Evolutionary conservation across 169 alveolate species (phyloP).

Genomic region (Theileria equi): DNA sequence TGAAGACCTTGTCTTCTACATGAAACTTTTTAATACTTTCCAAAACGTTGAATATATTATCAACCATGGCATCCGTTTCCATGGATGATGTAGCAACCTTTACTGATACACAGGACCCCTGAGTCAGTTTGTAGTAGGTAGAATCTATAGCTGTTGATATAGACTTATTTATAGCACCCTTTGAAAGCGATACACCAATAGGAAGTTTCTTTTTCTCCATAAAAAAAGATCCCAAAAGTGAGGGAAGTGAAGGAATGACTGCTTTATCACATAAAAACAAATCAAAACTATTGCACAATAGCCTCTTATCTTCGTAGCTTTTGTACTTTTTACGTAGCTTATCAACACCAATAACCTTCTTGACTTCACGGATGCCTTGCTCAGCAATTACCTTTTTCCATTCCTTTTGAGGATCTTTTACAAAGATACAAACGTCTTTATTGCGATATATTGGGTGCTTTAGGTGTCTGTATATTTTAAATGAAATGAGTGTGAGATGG

Average conservation of each 20-base stretch:
- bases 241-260: slow-evolving; percentile 55
- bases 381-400: slow-evolving; percentile 45
- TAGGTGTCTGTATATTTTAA: slow-evolving; percentile 13
- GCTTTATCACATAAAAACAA: slow-evolving; percentile 57
- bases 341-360: slow-evolving; percentile 57
- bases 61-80: slow-evolving; percentile 22
- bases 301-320: slow-evolving; percentile 41
- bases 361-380: slow-evolving; percentile 43
- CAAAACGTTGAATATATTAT: slow-evolving; percentile 10
- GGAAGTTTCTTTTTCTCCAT: slow-evolving; percentile 62
- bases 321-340: slow-evolving; percentile 53
- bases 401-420: slow-evolving; percentile 60
- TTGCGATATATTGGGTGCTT: slow-evolving; percentile 47
- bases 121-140: slow-evolving; percentile 36
- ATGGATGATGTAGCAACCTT: slow-evolving; percentile 52
- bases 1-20: slow-evolving; percentile 21
- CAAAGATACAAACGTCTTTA: slow-evolving; percentile 55
- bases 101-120: slow-evolving; percentile 48
- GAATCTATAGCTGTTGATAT: slow-evolving; percentile 25
- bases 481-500: background rate
- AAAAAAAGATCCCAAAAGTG: slow-evolving; percentile 53
- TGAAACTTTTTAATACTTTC: slow-evolving; percentile 46
- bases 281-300: slow-evolving; percentile 45
- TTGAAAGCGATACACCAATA: slow-evolving; percentile 9
- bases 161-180: slow-evolving; percentile 9